Evolutionary conservation across 140 eudicot species (phyloP).

Genomic region (Erigeron philadelphicus): DNA sequence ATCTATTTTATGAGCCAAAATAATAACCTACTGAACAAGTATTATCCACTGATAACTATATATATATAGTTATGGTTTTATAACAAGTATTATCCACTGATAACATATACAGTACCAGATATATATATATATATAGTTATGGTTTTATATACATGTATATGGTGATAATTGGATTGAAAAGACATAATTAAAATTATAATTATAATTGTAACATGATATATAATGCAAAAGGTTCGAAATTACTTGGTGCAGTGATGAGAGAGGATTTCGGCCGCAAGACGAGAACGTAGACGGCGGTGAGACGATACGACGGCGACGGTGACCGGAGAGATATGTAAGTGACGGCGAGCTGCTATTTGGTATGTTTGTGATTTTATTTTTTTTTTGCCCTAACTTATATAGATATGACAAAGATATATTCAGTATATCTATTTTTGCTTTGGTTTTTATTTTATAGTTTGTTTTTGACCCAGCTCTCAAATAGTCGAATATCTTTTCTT

Average conservation of each 20-base stretch:
- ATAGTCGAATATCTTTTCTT: no score
- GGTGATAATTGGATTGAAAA: conserved; percentile 8
- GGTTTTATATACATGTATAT: not conserved
- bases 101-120: not conserved
- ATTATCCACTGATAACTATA: conserved; percentile 4
- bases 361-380: conserved; percentile 14
- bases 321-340: conserved; percentile 22
- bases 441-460: no score
- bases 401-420: conserved; percentile 1
- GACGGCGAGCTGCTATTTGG: conserved; percentile 33
- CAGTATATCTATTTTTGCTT: conserved; percentile 10
- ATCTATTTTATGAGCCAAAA: not conserved
- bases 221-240: conserved; percentile 10
- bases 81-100: not conserved
- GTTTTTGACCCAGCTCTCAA: no score
- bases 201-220: no score
- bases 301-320: conserved; percentile 19
- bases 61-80: no score
- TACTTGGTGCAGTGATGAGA: conserved; percentile 20
- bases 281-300: conserved; percentile 11
- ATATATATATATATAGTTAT: not conserved
- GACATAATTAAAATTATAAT: conserved; percentile 17
- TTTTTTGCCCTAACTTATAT: conserved; percentile 28
- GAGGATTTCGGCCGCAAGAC: not conserved
- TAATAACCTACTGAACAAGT: not conserved